Evolutionary conservation across 352 stramenopile species (phyloP), one percentile per base, ranked within the genome.

Genomic region (Globisporangium spiculum): DNA sequence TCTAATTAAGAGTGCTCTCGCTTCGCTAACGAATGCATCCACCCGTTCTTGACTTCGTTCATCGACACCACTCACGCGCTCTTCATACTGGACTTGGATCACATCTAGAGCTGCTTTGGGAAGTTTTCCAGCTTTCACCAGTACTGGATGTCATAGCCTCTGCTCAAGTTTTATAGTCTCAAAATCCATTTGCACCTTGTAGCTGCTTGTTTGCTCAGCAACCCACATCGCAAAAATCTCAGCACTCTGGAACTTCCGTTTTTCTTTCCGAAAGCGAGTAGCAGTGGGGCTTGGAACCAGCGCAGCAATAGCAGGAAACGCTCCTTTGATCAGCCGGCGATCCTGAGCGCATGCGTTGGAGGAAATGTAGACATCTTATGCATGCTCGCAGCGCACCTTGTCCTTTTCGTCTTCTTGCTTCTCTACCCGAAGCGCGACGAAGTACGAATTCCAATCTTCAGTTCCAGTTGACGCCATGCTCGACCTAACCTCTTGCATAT

Each of bases 281-380:
- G 44, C 73, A 22, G 68, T 73, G 60, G 77, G 71, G 22, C 65
- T 69, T 54, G 73, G 62, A 52, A 77, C 70, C 1, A 79, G 20
- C 20, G 77, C 53, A 2, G 52, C 57, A 61, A 75, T 67, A 4
- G 75, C 75, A 52, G 75, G 73, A 34, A 77, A 84, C 30, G 59
- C 70, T 20, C 77, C 77, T 54, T 81, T 84, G 5, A 84, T 44
- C 20, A 84, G 30, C 12, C 71, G 70, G 77, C 20, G 57, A 73
- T 71, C 68, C 41, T 12, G 52, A 36, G 41, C 44, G 44, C 4
- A n/a, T 57, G 9, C 20, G 30, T 12, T 27, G n/a, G 16, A 22
- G 8, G 24, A 27, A n/a, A 65, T 46, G 22, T 6, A 1, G 7
- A 57, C 27, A 10, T 32, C 32, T 14, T 10, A 24, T 20, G 26